phyloP scores from a whole-genome alignment of 305 asterid species.

The Fraxinus floribunda region DNA sequence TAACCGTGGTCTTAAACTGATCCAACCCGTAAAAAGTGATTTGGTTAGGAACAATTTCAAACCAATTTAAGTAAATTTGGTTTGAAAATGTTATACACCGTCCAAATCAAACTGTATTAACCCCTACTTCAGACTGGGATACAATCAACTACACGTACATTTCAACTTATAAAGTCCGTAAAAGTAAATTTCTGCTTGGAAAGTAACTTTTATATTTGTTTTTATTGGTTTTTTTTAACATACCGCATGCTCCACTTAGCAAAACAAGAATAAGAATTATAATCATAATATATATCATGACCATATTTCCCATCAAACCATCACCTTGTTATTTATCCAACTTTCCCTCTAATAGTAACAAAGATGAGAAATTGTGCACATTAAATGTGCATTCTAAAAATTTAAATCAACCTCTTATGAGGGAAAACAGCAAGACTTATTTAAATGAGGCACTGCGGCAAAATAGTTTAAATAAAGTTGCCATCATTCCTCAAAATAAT shows the following conservation, averaged over 20 bases:
- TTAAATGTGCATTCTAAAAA: not conserved
- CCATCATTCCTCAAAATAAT: not conserved
- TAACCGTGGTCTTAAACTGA: too few species aligned
- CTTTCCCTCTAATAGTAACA: not conserved
- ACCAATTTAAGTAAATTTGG: too few species aligned
- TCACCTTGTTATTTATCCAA: not conserved
- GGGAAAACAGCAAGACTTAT: not conserved
- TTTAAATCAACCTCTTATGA: not conserved
- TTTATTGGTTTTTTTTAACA: not conserved
- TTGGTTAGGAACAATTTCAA: too few species aligned
- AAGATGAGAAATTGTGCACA: not conserved
- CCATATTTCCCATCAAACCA: not conserved
- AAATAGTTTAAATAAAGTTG: not conserved
- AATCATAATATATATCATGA: not conserved
- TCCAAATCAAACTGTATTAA: too few species aligned
- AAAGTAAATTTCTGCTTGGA: not conserved
- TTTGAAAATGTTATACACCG: too few species aligned
- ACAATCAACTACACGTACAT: not conserved
- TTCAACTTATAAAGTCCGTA: conserved; percentile 3
- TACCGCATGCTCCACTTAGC: not conserved
- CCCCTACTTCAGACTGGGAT: not conserved
- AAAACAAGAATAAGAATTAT: not conserved
- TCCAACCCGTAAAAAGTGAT: too few species aligned
- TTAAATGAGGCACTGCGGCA: not conserved
- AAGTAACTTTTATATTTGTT: not conserved